Conservation (phyloP, 148 eudicot species). For the Cornus controversa region DNA sequence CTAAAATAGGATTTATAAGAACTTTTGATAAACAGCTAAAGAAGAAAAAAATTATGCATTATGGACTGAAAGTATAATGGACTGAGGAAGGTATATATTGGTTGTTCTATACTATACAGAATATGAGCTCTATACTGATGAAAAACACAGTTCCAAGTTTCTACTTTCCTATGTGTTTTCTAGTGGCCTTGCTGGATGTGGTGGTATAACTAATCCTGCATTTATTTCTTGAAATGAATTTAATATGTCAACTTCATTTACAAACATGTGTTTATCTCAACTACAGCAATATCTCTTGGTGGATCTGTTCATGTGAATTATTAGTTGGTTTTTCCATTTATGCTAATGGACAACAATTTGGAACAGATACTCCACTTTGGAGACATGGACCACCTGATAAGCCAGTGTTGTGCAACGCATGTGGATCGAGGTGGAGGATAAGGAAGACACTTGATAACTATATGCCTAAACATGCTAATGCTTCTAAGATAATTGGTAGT, state of each 20-base stretch:
- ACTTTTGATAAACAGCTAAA: not conserved
- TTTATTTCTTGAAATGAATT: not conserved
- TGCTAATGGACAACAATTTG: not conserved
- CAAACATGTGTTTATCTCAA: not conserved
- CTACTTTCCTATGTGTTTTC: not conserved
- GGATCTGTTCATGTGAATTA: not conserved
- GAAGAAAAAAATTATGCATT: no score
- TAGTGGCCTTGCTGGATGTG: not conserved
- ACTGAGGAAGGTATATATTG: not conserved
- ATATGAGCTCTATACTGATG: no score
- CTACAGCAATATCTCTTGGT: not conserved
- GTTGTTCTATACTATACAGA: not conserved
- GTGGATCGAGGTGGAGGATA: conserved; percentile 24
- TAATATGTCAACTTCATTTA: not conserved
- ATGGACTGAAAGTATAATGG: not conserved
- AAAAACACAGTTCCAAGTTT: no score
- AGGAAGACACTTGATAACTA: conserved; percentile 14
- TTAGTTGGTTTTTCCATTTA: not conserved
- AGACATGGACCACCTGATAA: conserved; percentile 23
- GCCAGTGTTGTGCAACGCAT: conserved; percentile 21
- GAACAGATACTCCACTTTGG: conserved; percentile 25
- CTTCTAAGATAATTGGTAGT: not conserved
- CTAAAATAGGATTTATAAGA: no score
- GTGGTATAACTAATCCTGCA: not conserved
- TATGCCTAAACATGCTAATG: conserved; percentile 15